Evolutionary conservation across 306 rosid species (phyloP).

Genomic region (Begonia peltatifolia): DNA sequence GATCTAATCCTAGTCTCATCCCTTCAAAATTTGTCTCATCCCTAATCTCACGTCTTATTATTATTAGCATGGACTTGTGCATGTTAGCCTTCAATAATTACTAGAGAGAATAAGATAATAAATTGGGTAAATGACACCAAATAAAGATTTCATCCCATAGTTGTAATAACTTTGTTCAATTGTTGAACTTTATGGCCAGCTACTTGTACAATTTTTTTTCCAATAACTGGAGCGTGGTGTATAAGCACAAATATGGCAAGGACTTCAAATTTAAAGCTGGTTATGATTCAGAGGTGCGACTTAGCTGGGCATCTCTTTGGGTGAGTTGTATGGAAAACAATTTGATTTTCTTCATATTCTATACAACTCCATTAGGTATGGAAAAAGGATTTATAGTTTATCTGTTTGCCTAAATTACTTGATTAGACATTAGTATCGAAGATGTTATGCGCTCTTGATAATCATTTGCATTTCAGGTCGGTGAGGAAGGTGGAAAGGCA

Average conservation of each 20-base stretch:
- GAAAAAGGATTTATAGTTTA: too few species aligned
- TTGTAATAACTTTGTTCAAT: not conserved
- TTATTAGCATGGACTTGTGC: too few species aligned
- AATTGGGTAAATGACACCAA: not conserved
- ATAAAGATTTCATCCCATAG: not conserved
- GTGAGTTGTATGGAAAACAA: slow-evolving; percentile 29
- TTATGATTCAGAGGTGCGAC: slow-evolving; percentile 85
- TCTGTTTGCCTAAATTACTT: too few species aligned
- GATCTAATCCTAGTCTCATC: too few species aligned
- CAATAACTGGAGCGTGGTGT: slow-evolving; percentile 84
- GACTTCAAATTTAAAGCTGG: slow-evolving; percentile 95
- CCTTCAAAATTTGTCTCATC: too few species aligned
- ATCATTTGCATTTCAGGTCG: slow-evolving; percentile 49
- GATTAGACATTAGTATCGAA: not conserved
- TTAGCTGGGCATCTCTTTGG: slow-evolving; percentile 99
- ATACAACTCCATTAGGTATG: not conserved
- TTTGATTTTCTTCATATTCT: slow-evolving; percentile 3
- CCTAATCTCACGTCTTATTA: too few species aligned
- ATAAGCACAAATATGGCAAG: slow-evolving; percentile 72
- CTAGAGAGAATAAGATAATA: too few species aligned
- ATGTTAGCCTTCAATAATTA: too few species aligned
- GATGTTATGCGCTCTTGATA: not conserved
- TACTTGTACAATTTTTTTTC: slow-evolving; percentile 86
- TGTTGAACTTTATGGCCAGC: slow-evolving; percentile 30
- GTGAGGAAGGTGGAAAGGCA: slow-evolving; percentile 79